Base-by-base conservation (phyloP, 208 protist species). In the Angomonas ambiguus region DNA sequence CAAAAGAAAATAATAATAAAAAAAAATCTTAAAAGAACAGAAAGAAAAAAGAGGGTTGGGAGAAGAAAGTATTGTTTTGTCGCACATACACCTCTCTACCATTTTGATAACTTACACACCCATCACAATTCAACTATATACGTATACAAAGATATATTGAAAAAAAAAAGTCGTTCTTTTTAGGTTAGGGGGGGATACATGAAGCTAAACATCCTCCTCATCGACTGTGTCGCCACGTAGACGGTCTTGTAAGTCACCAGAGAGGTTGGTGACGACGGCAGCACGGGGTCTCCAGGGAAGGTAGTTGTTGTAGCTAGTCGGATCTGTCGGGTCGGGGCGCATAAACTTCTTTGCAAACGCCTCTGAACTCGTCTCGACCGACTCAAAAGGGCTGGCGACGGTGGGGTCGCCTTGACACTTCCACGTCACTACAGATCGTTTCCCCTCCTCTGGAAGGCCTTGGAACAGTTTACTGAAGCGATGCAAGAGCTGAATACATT, bases 311-410 rank as follows among this genome's bases (percentile, higher is more conserved):
- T 94, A 94, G 38, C 83, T 91, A 18, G 87, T 81, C 6, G 88
- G 88, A 45, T 94, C 88, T 18, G 75, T 80, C 22, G 88, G 88
- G 64, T 94, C 77, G 16, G 85, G 83, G 49, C 74, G 73, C 65
- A 83, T 77, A 57, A 87, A 80, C 0, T 73, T 60, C 62, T 74
- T 74, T 73, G 87, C 79, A 67, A 94, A 83, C 27, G 79, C 78
- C 58, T 94, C 80, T 0, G 85, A 83, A 42, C 78, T 59, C 24
- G 88, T 92, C 65, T 75, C 70, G 11, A 94, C 75, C 13, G 75
- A 71, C 63, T 84, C 79, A 51, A 92, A 94, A 0, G 88, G 88
- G 25, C 80, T 80, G 1, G 77, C 76, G 20, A 94, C 83, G 5
- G 73, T 82, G 3, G 69, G 70, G 63, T 90, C 83, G 25, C 77